Percentiles rank a stretch among this genome's conserved stretches.
phyloP scores from a whole-genome alignment of 495 filamentous ascomycete genomes.

The Hamigera avellanea region DNA sequence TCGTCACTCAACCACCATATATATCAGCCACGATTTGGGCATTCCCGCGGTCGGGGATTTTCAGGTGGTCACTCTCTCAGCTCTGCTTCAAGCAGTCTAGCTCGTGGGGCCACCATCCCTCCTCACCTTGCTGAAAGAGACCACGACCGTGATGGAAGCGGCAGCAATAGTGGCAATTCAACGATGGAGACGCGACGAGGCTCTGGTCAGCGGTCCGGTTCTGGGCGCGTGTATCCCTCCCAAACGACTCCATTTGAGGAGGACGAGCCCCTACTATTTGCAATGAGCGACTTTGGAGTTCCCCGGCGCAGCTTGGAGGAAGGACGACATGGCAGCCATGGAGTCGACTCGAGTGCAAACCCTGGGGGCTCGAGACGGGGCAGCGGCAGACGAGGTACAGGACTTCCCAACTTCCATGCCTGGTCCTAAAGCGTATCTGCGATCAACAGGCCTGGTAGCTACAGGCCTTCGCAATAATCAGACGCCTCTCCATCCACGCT shows the following conservation, averaged over 20 bases:
- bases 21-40: constrained; percentile 30
- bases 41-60: constrained; percentile 28
- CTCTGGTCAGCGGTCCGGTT: constrained; percentile 21
- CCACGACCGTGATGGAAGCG: constrained; percentile 37
- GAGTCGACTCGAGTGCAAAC: constrained; percentile 17
- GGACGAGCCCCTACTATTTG: constrained; percentile 75
- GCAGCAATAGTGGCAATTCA: constrained; percentile 36
- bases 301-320: constrained; percentile 68
- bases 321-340: constrained; percentile 37
- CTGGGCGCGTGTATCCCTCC: constrained; percentile 21
- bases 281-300: constrained; percentile 71
- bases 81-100: constrained; percentile 33
- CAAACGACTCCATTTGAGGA: constrained; percentile 37
- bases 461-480: too few species aligned
- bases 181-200: constrained; percentile 24
- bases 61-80: constrained; percentile 32
- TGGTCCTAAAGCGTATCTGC: constrained; percentile 20
- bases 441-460: too few species aligned
- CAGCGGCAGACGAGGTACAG: constrained; percentile 26
- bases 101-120: constrained; percentile 24
- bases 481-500: too few species aligned
- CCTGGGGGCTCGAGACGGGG: constrained; percentile 25
- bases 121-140: constrained; percentile 26
- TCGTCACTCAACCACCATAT: constrained; percentile 23
- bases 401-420: constrained; percentile 18